Conservation (phyloP, 2,329 filamentous ascomycete genomes). For the Nannizziopsis arthrosporioides region DNA sequence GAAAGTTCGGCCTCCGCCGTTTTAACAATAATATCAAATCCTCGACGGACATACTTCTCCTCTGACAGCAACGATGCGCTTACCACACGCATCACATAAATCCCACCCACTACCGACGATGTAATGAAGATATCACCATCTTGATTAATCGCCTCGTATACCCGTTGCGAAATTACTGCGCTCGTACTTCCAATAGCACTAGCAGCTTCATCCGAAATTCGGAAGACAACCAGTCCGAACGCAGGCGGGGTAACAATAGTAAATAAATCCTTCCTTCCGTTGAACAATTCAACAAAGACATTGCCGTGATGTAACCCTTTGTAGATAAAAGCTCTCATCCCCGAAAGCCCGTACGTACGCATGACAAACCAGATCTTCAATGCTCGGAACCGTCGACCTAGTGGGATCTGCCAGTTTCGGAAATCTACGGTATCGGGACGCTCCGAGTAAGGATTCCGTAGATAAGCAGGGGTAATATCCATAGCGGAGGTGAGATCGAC, state of each 20-base stretch:
- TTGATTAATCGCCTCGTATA: slow-evolving; percentile 64
- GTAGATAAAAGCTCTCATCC: slow-evolving; percentile 61
- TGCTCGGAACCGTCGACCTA: slow-evolving; percentile 75
- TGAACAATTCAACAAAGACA: slow-evolving; percentile 52
- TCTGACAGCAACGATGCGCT: slow-evolving; percentile 59
- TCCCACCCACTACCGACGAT: slow-evolving; percentile 57
- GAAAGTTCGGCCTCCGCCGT: slow-evolving; percentile 45
- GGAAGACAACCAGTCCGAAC: slow-evolving; percentile 71
- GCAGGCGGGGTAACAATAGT: slow-evolving; percentile 59
- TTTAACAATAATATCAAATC: slow-evolving; percentile 62
- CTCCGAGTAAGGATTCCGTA: slow-evolving; percentile 70
- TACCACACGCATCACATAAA: slow-evolving; percentile 70
- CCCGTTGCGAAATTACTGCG: slow-evolving; percentile 54
- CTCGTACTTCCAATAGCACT: slow-evolving; percentile 11
- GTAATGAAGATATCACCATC: slow-evolving; percentile 74
- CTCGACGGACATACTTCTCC: slow-evolving; percentile 57
- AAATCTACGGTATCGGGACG: slow-evolving; percentile 83
- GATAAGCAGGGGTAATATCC: slow-evolving; percentile 66
- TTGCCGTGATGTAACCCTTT: slow-evolving; percentile 59
- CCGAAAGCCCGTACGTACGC: slow-evolving; percentile 65
- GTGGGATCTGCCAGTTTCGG: slow-evolving; percentile 91
- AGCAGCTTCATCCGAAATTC: slow-evolving; percentile 41
- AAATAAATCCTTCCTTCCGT: slow-evolving; percentile 56
- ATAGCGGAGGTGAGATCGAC: slow-evolving; percentile 67
- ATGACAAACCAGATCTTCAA: slow-evolving; percentile 95